Evolutionary conservation across 371 early-diverging fungal species (phyloP).

Genomic region (Circinella minor): DNA sequence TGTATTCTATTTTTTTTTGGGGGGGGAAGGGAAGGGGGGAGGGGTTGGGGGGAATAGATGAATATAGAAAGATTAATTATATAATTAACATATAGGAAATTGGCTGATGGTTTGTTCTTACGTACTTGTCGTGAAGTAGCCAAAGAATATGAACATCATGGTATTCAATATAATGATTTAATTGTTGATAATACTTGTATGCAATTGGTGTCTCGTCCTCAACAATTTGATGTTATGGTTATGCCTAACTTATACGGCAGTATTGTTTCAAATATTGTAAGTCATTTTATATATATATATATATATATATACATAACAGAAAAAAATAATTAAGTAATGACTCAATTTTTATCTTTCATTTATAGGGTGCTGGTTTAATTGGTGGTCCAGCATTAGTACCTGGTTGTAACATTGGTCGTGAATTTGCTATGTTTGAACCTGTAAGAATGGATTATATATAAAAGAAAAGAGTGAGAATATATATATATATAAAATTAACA

Average conservation of each 20-base stretch:
- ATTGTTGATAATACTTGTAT: constrained; percentile 96
- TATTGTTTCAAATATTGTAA: constrained; percentile 90
- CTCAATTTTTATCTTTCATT: too few species aligned
- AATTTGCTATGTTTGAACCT: constrained; percentile 96
- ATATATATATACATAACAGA: too few species aligned
- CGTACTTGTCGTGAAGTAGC: constrained; percentile 92
- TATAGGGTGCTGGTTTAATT: constrained; percentile 87
- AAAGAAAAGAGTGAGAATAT: neutral
- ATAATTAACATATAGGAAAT: constrained; percentile 66
- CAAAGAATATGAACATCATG: constrained; percentile 86
- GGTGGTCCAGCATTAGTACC: constrained; percentile 95
- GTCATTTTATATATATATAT: constrained; percentile 1
- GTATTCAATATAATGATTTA: constrained; percentile 94
- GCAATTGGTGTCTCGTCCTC: constrained; percentile 97
- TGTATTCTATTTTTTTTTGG: constrained; percentile 11
- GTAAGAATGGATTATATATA: constrained; percentile 35
- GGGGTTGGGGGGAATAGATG: too few species aligned
- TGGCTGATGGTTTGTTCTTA: constrained; percentile 96
- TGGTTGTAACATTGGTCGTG: constrained; percentile 94
- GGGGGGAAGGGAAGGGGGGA: neutral
- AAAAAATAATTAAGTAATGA: too few species aligned
- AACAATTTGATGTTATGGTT: constrained; percentile 98
- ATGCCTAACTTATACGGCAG: constrained; percentile 98
- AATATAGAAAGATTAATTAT: too few species aligned
- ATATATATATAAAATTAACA: too few species aligned